These are phyloP conservation scores for Hypoxylon perforatum DNA, from an alignment of 495 filamentous ascomycete genomes.

Conservation along the genomic window DNA sequence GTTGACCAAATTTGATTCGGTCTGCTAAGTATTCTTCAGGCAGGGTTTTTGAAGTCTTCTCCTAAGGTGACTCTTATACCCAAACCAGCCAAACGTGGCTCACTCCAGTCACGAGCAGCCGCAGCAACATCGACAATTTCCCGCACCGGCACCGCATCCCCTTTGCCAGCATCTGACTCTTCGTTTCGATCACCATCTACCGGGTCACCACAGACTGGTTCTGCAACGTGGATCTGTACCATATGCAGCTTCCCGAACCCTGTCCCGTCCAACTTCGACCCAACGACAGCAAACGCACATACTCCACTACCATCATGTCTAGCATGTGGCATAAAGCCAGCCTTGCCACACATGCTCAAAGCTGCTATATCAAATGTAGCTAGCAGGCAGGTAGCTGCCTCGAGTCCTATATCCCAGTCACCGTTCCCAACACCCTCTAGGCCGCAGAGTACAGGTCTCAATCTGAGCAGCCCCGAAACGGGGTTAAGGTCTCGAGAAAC, in stretches of 20 bases:
- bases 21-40: constrained; percentile 61
- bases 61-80: constrained; percentile 90
- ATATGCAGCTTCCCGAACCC: constrained; percentile 99
- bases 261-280: constrained; percentile 91
- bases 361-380: constrained; percentile 78
- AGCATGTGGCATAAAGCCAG: constrained; percentile 93
- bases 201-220: constrained; percentile 60
- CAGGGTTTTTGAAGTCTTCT: constrained; percentile 94
- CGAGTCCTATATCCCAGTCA: constrained; percentile 27
- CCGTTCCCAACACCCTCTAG: constrained; percentile 26
- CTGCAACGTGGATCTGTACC: constrained; percentile 95
- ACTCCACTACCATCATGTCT: constrained; percentile 87
- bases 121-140: constrained; percentile 50
- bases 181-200: constrained; percentile 60
- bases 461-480: constrained; percentile 8
- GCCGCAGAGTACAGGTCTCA: constrained; percentile 13
- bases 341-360: constrained; percentile 82
- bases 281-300: constrained; percentile 75
- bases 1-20: neutral
- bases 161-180: constrained; percentile 60
- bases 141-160: constrained; percentile 59
- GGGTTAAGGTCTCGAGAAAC: constrained; percentile 6
- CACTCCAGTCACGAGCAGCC: constrained; percentile 57
- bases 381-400: constrained; percentile 55
- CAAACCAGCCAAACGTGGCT: constrained; percentile 71